Base-by-base conservation (phyloP, 2,329 filamentous ascomycete genomes). In the Sclerotinia trifoliorum region DNA sequence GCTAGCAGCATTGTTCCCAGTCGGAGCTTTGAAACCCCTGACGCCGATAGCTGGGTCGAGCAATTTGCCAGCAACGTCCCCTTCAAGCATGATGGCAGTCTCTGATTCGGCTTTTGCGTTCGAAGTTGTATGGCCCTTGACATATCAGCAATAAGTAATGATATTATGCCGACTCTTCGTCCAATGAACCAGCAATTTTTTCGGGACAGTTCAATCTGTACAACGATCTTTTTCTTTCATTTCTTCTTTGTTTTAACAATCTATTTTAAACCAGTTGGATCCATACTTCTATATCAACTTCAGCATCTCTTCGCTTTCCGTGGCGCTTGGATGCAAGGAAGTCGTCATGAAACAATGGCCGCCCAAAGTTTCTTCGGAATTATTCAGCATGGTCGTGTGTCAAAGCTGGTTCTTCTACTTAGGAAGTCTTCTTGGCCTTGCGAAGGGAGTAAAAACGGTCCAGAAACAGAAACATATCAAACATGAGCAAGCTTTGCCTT, bases 241-340 rank as follows among this genome's bases (percentile, higher is more conserved):
- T 72, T 69, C 68, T 65, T 71, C 57, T 51, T 67, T 71, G 65
- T 69, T 62, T 69, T 60, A 66, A 58, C 49, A 65, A 24, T 54
- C n/a, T 8, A 57, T 71, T 70, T 70, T 66, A 61, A n/a, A 66
- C 57, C 65, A 26, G 60, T 63, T 61, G 66, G 68, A 70, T 71
- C 63, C 68, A 56, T 71, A 62, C 51, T 54, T 61, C 29, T 11
- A 44, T 17, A 39, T n/a, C 55, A 29, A 35, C 48, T 65, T 55
- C 49, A 51, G 52, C 46, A 35, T 62, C 29, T 29, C 13, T 21
- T 67, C 48, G 55, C 55, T 66, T 52, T 57, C 24, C 19, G 19
- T 65, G 62, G 62, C 62, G 62, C 21, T 65, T 65, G 49, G 49
- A 65, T 65, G 35, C 19, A 17, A n/a, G 10, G n/a, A 26, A 42